Evolutionary conservation across 176 grass and related monocot genomes (phyloP).

Genomic region (Hordeum vulgare): DNA sequence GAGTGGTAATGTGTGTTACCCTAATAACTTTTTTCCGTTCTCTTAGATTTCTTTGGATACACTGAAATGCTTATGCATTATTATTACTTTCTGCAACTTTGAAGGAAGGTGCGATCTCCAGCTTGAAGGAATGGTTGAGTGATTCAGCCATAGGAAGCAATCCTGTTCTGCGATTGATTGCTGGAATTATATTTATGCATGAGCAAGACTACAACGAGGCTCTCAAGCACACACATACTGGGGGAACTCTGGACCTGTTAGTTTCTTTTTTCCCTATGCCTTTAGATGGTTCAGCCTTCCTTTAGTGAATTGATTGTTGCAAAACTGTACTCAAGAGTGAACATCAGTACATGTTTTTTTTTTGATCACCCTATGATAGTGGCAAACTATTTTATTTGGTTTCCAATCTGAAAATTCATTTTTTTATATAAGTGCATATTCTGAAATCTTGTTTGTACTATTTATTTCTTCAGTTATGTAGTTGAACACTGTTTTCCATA

Average conservation of each 20-base stretch:
- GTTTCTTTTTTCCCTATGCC: neutral
- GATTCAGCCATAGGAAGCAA: conserved; percentile 72
- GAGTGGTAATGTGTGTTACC: neutral
- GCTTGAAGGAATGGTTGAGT: conserved; percentile 59
- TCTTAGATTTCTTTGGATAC: neutral
- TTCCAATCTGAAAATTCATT: neutral
- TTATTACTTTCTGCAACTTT: conserved; percentile 26
- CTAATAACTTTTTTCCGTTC: neutral
- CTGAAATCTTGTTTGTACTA: neutral
- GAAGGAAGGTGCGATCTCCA: conserved; percentile 59
- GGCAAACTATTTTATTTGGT: neutral
- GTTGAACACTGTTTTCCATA: neutral
- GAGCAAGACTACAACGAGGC: conserved; percentile 67
- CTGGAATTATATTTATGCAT: conserved; percentile 69
- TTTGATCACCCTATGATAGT: neutral
- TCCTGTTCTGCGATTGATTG: conserved; percentile 47
- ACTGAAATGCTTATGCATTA: conserved; percentile 11
- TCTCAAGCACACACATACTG: conserved; percentile 69
- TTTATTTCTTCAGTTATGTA: neutral
- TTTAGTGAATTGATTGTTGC: neutral
- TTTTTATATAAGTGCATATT: neutral
- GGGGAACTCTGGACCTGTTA: conserved; percentile 64
- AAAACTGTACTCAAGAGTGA: neutral
- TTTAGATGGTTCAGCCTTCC: conserved; percentile 8
- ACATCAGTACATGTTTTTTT: neutral